phyloP scores from a whole-genome alignment of 441 rosid genomes.

The Pelargonium fulgidum region DNA sequence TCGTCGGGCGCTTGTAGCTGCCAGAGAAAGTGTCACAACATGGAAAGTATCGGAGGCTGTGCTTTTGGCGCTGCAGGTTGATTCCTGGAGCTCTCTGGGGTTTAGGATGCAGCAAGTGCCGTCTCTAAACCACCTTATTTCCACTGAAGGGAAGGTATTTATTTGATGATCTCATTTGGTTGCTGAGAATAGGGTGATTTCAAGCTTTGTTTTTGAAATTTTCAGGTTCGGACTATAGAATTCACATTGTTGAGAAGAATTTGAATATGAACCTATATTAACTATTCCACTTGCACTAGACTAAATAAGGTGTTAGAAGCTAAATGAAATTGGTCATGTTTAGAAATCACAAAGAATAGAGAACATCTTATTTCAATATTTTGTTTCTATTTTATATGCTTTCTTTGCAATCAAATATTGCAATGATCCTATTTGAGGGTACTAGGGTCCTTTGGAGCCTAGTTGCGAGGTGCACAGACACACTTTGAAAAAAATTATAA shows the following conservation, averaged over 20 bases:
- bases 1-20: constrained; percentile 33
- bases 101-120: constrained; percentile 69
- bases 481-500: no score
- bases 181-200: neutral
- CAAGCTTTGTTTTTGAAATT: neutral
- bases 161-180: neutral
- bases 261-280: neutral
- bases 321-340: no score
- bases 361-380: no score
- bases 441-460: no score
- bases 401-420: no score
- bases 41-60: constrained; percentile 57
- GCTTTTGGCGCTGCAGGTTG: constrained; percentile 38
- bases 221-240: neutral
- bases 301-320: no score
- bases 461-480: no score
- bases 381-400: no score
- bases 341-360: no score
- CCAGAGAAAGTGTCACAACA: constrained; percentile 54
- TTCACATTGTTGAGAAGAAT: no score
- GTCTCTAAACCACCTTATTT: constrained; percentile 54
- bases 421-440: no score
- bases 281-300: no score
- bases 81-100: constrained; percentile 75
- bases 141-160: constrained; percentile 67